Evolutionary conservation across 768 basidiomycete genomes (phyloP).

Genomic region (Macrolepiota albuminosa): DNA sequence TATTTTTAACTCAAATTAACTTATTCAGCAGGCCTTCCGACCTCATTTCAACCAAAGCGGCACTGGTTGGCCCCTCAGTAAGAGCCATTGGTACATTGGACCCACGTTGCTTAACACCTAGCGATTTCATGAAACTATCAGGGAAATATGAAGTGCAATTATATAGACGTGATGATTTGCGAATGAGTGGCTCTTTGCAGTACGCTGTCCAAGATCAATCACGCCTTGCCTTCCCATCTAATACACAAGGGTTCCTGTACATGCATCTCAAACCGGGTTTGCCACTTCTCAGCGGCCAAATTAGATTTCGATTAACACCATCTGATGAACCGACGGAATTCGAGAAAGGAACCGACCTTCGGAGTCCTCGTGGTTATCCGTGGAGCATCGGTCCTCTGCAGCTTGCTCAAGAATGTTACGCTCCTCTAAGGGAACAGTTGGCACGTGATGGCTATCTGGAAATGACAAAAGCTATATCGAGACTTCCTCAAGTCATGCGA

Average conservation of each 20-base stretch:
- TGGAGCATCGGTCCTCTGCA: background rate
- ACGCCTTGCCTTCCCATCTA: background rate
- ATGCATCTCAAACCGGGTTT: background rate
- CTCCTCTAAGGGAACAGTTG: background rate
- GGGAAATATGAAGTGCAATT: rapidly evolving
- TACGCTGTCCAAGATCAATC: background rate
- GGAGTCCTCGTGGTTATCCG: background rate
- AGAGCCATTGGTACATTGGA: background rate
- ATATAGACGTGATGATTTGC: background rate
- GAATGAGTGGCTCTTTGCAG: background rate
- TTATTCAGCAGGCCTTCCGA: background rate
- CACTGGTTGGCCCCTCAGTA: background rate
- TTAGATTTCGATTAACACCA: background rate
- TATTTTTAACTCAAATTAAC: background rate
- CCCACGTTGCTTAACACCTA: background rate
- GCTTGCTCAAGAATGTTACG: background rate
- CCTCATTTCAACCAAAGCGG: background rate
- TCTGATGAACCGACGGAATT: background rate
- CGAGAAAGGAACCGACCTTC: background rate
- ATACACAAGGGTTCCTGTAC: background rate
- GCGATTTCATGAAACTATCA: background rate
- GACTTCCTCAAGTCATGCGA: no score
- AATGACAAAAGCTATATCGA: background rate
- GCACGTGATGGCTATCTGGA: background rate
- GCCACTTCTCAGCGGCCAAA: background rate